Evolutionary conservation across 371 early-diverging fungal genomes (phyloP).

Genomic region (Apophysomyces elegans): DNA sequence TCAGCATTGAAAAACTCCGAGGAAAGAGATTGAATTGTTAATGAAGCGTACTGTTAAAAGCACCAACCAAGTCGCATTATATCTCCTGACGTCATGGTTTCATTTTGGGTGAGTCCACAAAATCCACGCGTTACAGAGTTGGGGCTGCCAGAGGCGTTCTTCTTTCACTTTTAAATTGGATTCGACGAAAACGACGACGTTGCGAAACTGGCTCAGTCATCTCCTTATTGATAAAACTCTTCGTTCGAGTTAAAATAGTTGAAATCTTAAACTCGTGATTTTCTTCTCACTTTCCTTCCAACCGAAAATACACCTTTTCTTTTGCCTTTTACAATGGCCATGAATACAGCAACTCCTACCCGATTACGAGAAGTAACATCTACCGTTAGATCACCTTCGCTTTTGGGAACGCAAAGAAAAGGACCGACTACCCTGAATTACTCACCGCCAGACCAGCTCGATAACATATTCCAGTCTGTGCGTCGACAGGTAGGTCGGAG

Average conservation of each 20-base stretch:
- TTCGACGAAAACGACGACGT: background rate
- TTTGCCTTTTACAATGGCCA: background rate
- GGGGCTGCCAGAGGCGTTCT: background rate
- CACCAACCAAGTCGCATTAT: background rate
- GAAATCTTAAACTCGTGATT: background rate
- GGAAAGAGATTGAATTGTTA: no score
- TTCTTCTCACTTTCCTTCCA: background rate
- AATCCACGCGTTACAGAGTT: conserved; percentile 7
- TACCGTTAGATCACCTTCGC: conserved; percentile 24
- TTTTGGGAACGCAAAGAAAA: conserved; percentile 22
- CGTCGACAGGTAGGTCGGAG: conserved; percentile 33
- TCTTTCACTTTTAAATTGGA: background rate
- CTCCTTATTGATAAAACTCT: conserved; percentile 8
- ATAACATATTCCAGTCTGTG: conserved; percentile 32
- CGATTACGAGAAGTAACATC: conserved; percentile 28
- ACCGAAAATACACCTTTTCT: background rate
- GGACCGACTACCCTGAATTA: conserved; percentile 4
- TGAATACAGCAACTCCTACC: conserved; percentile 3
- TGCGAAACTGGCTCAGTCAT: conserved; percentile 5
- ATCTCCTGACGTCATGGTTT: conserved; percentile 7
- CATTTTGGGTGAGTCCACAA: background rate
- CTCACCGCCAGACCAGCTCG: conserved; percentile 30
- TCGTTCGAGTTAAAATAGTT: conserved; percentile 8
- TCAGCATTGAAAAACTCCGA: no score
- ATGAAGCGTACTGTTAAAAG: no score